Evolutionary conservation across 768 basidiomycete species (phyloP).

Genomic region (Cystoderma amianthinum): DNA sequence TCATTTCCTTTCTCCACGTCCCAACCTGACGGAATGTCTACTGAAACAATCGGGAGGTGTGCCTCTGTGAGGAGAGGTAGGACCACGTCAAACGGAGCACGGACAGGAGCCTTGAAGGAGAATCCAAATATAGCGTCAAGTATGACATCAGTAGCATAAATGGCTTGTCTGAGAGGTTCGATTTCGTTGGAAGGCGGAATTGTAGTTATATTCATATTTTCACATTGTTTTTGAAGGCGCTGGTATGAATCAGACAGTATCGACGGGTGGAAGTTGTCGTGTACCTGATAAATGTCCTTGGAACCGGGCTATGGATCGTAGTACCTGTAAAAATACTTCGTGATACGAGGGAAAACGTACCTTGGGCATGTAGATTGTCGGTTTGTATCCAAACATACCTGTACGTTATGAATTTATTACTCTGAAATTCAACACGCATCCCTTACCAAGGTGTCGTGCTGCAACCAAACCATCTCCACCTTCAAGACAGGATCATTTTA

Average conservation of each 20-base stretch:
- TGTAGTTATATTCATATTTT: constrained; percentile 80
- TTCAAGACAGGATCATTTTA: constrained; percentile 6
- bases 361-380: constrained; percentile 93
- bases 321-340: constrained; percentile 1
- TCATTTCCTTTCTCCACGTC: constrained; percentile 77
- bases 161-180: constrained; percentile 38
- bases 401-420: background rate
- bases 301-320: constrained; percentile 69
- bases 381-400: constrained; percentile 92
- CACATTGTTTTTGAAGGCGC: constrained; percentile 82
- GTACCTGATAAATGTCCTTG: constrained; percentile 88
- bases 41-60: constrained; percentile 78
- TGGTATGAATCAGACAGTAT: no score
- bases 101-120: constrained; percentile 89
- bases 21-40: constrained; percentile 98
- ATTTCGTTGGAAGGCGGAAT: constrained; percentile 43
- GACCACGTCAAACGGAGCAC: constrained; percentile 78
- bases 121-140: constrained; percentile 98
- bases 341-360: constrained; percentile 23
- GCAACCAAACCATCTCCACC: constrained; percentile 97
- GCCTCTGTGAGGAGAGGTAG: constrained; percentile 60
- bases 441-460: constrained; percentile 82
- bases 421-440: background rate
- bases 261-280: no score
- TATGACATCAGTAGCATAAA: constrained; percentile 68